These are phyloP conservation scores for Thielaviopsis cerberus DNA, from an alignment of 2,329 filamentous ascomycete species.

Conservation along the genomic window DNA sequence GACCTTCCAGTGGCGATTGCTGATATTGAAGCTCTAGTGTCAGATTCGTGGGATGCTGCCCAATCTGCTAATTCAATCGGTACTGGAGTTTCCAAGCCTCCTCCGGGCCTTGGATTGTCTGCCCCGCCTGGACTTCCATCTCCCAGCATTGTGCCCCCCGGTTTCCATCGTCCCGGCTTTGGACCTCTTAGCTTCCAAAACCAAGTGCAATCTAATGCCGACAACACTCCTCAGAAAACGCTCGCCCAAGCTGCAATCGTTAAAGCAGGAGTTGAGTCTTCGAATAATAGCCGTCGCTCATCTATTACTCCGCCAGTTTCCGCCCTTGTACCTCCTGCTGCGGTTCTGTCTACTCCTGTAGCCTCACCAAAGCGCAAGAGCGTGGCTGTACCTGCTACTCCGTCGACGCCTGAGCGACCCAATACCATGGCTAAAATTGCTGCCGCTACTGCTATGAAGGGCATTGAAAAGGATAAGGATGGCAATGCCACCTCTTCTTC, in stretches of 20 bases:
- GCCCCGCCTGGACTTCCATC: conserved; percentile 19
- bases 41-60: conserved; percentile 25
- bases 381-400: not conserved
- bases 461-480: not conserved
- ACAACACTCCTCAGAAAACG: not conserved
- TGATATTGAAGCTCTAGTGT: conserved; percentile 51
- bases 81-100: conserved; percentile 1
- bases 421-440: conserved; percentile 4
- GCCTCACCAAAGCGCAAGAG: conserved; percentile 16
- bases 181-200: not conserved
- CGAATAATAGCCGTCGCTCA: not conserved
- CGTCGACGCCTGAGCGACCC: conserved; percentile 7
- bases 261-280: not conserved
- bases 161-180: not conserved
- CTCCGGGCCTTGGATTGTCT: conserved; percentile 10
- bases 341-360: not conserved
- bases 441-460: not conserved
- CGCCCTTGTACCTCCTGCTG: not conserved
- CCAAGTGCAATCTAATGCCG: not conserved
- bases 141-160: conserved; percentile 7
- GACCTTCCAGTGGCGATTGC: conserved; percentile 41
- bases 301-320: not conserved
- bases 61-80: not conserved
- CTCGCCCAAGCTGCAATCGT: not conserved
- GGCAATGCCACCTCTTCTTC: conserved; percentile 16